phyloP scores from a whole-genome alignment of 2,329 filamentous ascomycete genomes.

The Sarocladium strictum region DNA sequence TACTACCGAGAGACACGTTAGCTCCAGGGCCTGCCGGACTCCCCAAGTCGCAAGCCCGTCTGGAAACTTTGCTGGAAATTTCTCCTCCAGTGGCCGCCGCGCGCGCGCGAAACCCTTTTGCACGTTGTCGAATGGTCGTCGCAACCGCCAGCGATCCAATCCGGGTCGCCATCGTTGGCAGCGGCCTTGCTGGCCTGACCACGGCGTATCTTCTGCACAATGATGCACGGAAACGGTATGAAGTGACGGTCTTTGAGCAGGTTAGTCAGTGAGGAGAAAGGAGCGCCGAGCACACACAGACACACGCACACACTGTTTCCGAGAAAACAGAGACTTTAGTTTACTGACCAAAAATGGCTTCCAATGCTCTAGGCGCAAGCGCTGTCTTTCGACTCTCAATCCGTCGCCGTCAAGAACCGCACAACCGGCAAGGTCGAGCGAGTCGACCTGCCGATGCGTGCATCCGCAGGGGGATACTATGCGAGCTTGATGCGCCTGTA shows the following conservation, averaged over 20 bases:
- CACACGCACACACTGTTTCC: too few species aligned
- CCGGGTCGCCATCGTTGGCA: constrained; percentile 29
- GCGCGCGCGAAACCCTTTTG: too few species aligned
- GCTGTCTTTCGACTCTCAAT: constrained; percentile 32
- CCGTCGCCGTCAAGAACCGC: constrained; percentile 27
- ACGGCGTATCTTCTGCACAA: constrained; percentile 28
- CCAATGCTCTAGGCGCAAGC: constrained; percentile 21
- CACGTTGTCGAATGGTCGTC: background rate
- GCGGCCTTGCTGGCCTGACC: constrained; percentile 30
- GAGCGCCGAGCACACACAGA: too few species aligned
- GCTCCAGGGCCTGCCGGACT: too few species aligned
- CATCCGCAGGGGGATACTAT: constrained; percentile 41
- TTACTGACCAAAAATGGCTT: background rate
- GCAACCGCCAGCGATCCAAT: background rate
- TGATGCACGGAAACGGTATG: constrained; percentile 23
- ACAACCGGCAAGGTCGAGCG: constrained; percentile 24
- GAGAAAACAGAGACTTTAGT: too few species aligned
- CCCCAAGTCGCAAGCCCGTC: too few species aligned
- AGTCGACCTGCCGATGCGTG: constrained; percentile 34
- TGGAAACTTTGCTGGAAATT: background rate
- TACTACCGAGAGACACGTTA: too few species aligned
- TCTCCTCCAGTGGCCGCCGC: background rate
- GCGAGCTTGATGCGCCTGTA: constrained; percentile 51
- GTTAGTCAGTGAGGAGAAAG: too few species aligned
- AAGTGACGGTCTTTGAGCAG: constrained; percentile 32